Conservation (phyloP, 331 rosid genomes). For the Arachis monticola region DNA sequence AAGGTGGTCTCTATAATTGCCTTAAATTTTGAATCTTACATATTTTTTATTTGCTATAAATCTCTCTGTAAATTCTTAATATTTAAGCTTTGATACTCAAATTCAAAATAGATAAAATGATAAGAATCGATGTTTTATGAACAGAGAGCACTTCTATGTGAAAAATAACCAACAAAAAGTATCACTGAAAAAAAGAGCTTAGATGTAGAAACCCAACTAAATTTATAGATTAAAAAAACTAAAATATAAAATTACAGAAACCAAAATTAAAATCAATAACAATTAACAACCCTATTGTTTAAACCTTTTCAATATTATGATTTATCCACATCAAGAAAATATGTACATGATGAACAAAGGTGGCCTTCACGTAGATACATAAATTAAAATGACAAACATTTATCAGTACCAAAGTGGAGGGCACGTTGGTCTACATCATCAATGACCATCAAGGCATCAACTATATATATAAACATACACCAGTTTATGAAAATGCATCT, state of each 20-base stretch:
- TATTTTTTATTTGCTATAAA: no score
- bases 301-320: background rate
- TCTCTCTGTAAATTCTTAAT: no score
- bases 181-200: background rate
- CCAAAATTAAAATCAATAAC: background rate
- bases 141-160: background rate
- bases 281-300: background rate
- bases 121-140: no score
- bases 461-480: constrained; percentile 45
- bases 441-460: background rate
- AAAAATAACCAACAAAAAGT: no score
- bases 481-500: constrained; percentile 9
- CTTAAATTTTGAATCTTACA: background rate
- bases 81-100: background rate
- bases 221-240: background rate
- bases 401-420: constrained; percentile 48
- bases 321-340: background rate
- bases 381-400: background rate
- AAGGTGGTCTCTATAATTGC: background rate
- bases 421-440: constrained; percentile 47
- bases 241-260: no score
- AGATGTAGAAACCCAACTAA: no score
- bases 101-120: no score
- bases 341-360: constrained; percentile 9
- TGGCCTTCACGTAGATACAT: constrained; percentile 60